Percentiles rank a stretch among this genome's conserved stretches.
These are phyloP conservation scores for Fusarium sp. DNA, from an alignment of 2,329 filamentous ascomycete genomes.

Conservation along the genomic window DNA sequence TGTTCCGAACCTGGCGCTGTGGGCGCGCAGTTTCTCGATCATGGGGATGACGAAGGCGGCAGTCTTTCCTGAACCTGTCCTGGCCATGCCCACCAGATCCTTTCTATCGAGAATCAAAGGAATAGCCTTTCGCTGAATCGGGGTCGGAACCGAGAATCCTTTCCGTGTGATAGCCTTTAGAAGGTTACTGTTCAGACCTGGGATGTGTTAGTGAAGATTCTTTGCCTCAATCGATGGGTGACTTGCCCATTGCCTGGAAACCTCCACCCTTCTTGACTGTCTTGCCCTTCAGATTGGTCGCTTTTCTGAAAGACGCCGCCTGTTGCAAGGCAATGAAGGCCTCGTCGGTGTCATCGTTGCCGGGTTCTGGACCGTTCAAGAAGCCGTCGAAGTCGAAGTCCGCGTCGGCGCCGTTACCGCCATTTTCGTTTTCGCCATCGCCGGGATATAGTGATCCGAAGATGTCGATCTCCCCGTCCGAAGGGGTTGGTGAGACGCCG, in stretches of 20 bases:
- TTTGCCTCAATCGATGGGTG: not conserved
- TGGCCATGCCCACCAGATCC: conserved; percentile 98
- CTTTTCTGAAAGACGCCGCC: conserved; percentile 88
- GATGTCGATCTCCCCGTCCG: conserved; percentile 94
- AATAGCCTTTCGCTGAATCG: conserved; percentile 97
- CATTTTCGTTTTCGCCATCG: conserved; percentile 64
- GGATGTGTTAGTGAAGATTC: conserved; percentile 27
- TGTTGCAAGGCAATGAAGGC: conserved; percentile 92
- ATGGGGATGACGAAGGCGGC: conserved; percentile 98
- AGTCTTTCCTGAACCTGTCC: conserved; percentile 98
- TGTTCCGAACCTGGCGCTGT: conserved; percentile 88
- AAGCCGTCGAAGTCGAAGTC: conserved; percentile 73
- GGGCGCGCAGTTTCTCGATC: conserved; percentile 91
- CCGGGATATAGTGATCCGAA: conserved; percentile 79
- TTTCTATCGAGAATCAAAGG: conserved; percentile 89
- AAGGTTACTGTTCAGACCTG: conserved; percentile 82
- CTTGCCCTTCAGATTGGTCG: conserved; percentile 83
- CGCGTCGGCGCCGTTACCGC: conserved; percentile 53
- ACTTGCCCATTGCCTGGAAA: conserved; percentile 90
- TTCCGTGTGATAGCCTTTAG: conserved; percentile 93
- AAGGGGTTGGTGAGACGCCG: conserved; percentile 82
- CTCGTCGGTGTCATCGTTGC: conserved; percentile 78
- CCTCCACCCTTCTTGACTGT: conserved; percentile 95
- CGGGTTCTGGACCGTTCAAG: conserved; percentile 63
- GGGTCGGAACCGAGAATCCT: conserved; percentile 95